phyloP scores from a whole-genome alignment of 352 stramenopile species.

The Ophiocytium majus region DNA sequence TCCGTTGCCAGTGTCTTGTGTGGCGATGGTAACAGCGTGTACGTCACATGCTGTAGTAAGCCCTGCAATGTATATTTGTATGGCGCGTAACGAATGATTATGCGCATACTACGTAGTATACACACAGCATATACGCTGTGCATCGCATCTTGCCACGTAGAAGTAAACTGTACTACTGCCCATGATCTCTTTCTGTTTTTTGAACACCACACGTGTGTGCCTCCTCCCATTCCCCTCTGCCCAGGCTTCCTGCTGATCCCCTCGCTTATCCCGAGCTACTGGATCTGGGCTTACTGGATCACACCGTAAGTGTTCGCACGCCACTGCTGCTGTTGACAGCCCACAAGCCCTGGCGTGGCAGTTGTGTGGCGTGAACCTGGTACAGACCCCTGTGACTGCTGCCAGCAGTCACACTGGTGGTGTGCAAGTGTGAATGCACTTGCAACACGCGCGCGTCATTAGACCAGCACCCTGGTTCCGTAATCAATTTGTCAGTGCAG shows the following conservation, averaged over 20 bases:
- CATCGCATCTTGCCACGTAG: background rate
- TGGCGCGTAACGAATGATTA: background rate
- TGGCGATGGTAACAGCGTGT: background rate
- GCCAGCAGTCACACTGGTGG: too few relatives aligned
- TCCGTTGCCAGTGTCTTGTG: background rate
- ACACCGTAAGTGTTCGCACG: too few relatives aligned
- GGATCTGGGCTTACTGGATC: slow-evolving; percentile 58
- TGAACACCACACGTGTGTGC: too few relatives aligned
- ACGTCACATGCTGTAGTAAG: background rate
- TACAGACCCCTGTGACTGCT: too few relatives aligned
- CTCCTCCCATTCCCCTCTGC: background rate
- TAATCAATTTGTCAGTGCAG: too few relatives aligned
- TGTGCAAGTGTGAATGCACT: too few relatives aligned
- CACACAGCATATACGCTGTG: background rate
- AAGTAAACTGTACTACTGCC: background rate
- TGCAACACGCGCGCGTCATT: too few relatives aligned
- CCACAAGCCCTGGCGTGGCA: too few relatives aligned
- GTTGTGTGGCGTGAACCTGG: too few relatives aligned
- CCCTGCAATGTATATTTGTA: background rate
- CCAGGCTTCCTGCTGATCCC: slow-evolving; percentile 37
- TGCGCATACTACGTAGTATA: background rate
- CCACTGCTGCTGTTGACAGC: too few relatives aligned
- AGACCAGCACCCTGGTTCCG: too few relatives aligned
- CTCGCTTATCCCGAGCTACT: slow-evolving; percentile 42
- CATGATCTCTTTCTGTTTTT: background rate